Conservation (phyloP, 768 basidiomycete genomes). For the Leccinum aurantiacum region DNA sequence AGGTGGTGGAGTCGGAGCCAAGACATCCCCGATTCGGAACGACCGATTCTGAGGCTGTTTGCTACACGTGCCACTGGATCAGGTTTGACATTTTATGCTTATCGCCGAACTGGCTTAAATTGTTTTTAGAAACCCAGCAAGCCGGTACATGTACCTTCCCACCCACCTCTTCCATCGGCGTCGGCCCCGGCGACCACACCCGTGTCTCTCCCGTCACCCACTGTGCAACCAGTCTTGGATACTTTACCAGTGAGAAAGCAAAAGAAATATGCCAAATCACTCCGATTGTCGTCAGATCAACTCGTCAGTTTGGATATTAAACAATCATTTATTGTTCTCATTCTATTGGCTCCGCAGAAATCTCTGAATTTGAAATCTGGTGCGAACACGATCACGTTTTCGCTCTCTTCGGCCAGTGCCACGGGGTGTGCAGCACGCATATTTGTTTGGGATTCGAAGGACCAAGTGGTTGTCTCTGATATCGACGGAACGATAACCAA, state of each 20-base stretch:
- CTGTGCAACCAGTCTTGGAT: conserved; percentile 29
- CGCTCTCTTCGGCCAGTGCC: conserved; percentile 77
- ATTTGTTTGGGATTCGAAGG: conserved; percentile 94
- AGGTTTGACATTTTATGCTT: conserved; percentile 15
- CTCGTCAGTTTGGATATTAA: conserved; percentile 51
- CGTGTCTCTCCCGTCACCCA: conserved; percentile 19
- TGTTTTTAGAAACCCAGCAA: conserved; percentile 14
- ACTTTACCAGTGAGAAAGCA: conserved; percentile 10
- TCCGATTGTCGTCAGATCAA: conserved; percentile 92
- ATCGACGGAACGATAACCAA: conserved; percentile 99
- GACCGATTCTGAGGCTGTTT: conserved; percentile 25
- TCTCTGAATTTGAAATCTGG: conserved; percentile 80
- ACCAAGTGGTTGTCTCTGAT: conserved; percentile 90
- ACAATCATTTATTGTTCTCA: neutral
- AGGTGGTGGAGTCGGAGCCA: conserved; percentile 80
- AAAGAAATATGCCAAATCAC: conserved; percentile 84
- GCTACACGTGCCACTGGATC: conserved; percentile 24
- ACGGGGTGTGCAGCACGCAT: conserved; percentile 89
- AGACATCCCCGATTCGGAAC: conserved; percentile 29
- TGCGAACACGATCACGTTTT: conserved; percentile 90
- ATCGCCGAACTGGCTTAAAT: conserved; percentile 1
- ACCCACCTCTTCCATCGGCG: conserved; percentile 32
- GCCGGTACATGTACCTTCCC: neutral
- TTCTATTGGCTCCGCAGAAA: conserved; percentile 54
- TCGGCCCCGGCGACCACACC: conserved; percentile 50